A percentile compares a stretch with the other conserved stretches of the same genome.
Evolutionary conservation across 495 filamentous ascomycete species (phyloP).

Genomic region (Xylaria acuta): DNA sequence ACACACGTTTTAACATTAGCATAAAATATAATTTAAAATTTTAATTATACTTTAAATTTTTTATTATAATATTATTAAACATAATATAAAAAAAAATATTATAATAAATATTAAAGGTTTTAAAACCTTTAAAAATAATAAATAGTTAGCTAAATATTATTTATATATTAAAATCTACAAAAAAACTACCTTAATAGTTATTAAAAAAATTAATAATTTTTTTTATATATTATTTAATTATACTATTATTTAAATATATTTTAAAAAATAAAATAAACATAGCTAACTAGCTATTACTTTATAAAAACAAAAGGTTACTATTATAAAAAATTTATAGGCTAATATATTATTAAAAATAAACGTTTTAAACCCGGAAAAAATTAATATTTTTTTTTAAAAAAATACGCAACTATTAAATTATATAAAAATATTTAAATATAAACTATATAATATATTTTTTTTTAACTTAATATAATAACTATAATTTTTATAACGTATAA

Average conservation of each 20-base stretch:
- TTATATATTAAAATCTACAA: not conserved
- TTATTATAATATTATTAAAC: not conserved
- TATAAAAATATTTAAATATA: constrained; percentile 5
- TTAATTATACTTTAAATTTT: not conserved
- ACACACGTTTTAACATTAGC: not conserved
- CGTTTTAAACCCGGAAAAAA: not conserved
- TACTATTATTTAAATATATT: not conserved
- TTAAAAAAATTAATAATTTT: not conserved
- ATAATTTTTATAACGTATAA: not conserved
- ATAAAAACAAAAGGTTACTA: not conserved
- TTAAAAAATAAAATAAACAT: not conserved
- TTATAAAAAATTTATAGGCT: not conserved
- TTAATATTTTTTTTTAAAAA: not conserved
- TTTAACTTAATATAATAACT: not conserved
- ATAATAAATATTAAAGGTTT: not conserved
- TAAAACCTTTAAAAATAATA: not conserved
- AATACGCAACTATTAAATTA: no score
- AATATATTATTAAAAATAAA: constrained; percentile 9
- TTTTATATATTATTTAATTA: not conserved
- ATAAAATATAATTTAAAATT: not conserved
- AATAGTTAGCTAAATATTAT: not conserved
- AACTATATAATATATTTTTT: constrained; percentile 2
- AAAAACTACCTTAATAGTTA: not conserved
- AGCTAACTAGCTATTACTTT: not conserved
- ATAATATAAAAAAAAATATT: not conserved